phyloP scores from a whole-genome alignment of 106 monocot genomes.

The Dendrobium nobile region DNA sequence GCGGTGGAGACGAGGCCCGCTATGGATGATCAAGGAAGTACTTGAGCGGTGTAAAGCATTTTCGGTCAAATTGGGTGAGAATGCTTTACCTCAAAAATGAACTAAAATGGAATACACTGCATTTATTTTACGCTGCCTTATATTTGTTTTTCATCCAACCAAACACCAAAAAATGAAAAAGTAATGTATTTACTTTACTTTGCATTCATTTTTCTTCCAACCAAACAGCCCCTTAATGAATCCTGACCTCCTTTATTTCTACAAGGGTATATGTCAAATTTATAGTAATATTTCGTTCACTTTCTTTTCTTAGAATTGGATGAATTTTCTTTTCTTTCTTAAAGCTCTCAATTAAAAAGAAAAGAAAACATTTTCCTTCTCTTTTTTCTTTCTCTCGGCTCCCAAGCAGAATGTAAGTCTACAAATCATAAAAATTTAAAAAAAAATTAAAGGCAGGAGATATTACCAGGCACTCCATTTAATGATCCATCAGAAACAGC shows the following conservation, averaged over 20 bases:
- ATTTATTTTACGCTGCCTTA: too few relatives aligned
- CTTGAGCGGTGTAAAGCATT: too few relatives aligned
- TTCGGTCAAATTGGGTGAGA: too few relatives aligned
- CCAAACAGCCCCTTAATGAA: neutral
- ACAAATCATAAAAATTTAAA: neutral
- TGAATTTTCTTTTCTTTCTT: neutral
- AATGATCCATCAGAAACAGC: conserved; percentile 57
- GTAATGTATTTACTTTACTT: too few relatives aligned
- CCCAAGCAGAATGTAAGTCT: neutral
- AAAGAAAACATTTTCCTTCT: neutral
- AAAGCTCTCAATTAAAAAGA: neutral
- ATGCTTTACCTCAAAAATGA: too few relatives aligned
- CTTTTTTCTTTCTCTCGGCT: neutral
- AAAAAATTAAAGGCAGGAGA: neutral
- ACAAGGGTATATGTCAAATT: neutral
- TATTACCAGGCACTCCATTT: conserved; percentile 60
- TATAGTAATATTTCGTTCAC: too few relatives aligned
- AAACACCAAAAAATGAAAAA: too few relatives aligned
- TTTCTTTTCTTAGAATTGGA: neutral
- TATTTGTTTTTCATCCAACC: too few relatives aligned
- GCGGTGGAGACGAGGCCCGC: too few relatives aligned
- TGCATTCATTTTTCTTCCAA: too few relatives aligned
- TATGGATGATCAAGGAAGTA: too few relatives aligned
- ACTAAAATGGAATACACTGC: too few relatives aligned
- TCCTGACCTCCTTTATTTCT: neutral